Evolutionary conservation across 306 rosid species (phyloP).

Genomic region (Gastrolobium bilobum): DNA sequence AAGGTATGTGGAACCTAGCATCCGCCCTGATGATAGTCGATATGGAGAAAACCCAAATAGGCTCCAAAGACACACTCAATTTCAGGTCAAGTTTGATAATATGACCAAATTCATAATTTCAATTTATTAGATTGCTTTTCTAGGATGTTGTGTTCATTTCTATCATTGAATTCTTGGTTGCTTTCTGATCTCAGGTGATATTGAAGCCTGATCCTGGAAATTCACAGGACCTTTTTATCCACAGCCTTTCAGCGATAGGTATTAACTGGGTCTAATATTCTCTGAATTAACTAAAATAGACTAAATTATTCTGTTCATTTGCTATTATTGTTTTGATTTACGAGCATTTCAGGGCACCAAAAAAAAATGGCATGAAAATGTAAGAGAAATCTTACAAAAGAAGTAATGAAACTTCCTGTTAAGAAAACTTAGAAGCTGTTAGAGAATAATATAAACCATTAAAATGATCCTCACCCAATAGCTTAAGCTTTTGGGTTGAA

Average conservation of each 20-base stretch:
- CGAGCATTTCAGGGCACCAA: slow-evolving; percentile 29
- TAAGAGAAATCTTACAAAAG: slow-evolving; percentile 9
- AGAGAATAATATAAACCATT: too few relatives aligned
- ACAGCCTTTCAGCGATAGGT: slow-evolving; percentile 95
- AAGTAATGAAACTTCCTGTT: slow-evolving; percentile 26
- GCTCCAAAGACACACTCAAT: slow-evolving; percentile 97
- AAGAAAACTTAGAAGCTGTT: slow-evolving; percentile 21
- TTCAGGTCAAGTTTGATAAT: slow-evolving; percentile 70
- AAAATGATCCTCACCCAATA: too few relatives aligned
- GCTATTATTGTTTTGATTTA: slow-evolving; percentile 34
- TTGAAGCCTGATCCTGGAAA: slow-evolving; percentile 99
- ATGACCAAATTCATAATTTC: slow-evolving; percentile 28
- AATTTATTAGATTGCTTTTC: slow-evolving; percentile 32
- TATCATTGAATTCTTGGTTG: slow-evolving; percentile 33
- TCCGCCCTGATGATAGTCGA: slow-evolving; percentile 96
- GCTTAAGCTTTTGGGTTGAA: too few relatives aligned
- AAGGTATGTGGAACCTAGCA: slow-evolving; percentile 93
- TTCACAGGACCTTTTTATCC: slow-evolving; percentile 92
- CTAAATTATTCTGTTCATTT: slow-evolving; percentile 4
- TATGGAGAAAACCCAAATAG: slow-evolving; percentile 99
- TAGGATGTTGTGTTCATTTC: slow-evolving; percentile 28
- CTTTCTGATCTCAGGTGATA: slow-evolving; percentile 74
- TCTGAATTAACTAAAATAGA: slow-evolving; percentile 40
- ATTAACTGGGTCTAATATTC: slow-evolving; percentile 41
- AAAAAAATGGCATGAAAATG: slow-evolving; percentile 19